Evolutionary conservation across 208 protist genomes (phyloP).

Genomic region (Kentomonas sorsogonicus): DNA sequence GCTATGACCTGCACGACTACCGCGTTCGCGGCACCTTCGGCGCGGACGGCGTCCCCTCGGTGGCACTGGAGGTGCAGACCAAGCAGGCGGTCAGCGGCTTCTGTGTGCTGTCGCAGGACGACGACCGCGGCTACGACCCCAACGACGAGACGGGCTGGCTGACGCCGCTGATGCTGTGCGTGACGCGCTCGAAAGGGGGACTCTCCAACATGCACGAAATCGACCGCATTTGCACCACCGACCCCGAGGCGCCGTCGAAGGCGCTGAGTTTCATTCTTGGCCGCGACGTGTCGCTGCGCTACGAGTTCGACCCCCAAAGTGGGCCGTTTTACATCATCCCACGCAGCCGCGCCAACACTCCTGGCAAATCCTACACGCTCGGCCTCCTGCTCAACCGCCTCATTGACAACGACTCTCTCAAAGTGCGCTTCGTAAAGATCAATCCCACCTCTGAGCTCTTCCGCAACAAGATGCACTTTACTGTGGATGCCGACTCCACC

Average conservation of each 20-base stretch:
- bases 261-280: conserved; percentile 40
- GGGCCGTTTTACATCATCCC: conserved; percentile 57
- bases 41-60: conserved; percentile 24
- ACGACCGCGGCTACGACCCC: conserved; percentile 40
- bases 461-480: conserved; percentile 21
- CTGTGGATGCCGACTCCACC: too few species aligned
- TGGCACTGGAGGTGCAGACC: conserved; percentile 39
- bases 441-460: conserved; percentile 16
- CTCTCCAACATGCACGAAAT: too few species aligned
- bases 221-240: conserved; percentile 15
- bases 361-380: conserved; percentile 31
- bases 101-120: conserved; percentile 50
- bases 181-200: conserved; percentile 13
- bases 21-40: conserved; percentile 48
- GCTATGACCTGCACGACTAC: conserved; percentile 32
- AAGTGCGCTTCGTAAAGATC: conserved; percentile 29
- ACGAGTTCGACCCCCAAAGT: conserved; percentile 24
- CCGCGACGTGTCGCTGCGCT: conserved; percentile 36
- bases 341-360: conserved; percentile 19
- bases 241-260: conserved; percentile 30
- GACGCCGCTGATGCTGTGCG: conserved; percentile 36
- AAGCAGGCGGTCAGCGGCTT: conserved; percentile 28
- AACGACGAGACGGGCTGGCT: conserved; percentile 26
- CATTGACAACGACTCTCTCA: conserved; percentile 24
- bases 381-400: conserved; percentile 22